Evolutionary conservation across 768 basidiomycete species (phyloP), one percentile per base, ranked within the genome.

Genomic region (Saitozyma podzolica): DNA sequence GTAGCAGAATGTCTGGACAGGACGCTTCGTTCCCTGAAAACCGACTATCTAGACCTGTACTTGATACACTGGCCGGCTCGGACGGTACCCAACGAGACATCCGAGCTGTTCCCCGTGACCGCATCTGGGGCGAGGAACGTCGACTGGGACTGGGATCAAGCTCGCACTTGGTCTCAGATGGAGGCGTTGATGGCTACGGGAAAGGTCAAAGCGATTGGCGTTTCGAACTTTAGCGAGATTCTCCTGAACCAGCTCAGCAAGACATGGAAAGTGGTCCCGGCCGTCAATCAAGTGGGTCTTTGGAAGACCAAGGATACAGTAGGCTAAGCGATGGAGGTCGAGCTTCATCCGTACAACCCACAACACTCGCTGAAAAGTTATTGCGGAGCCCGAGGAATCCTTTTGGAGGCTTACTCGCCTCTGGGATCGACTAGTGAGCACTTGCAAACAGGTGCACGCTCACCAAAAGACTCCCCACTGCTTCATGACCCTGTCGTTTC

Each of bases 31-130:
- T 82, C 83, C 58, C 86, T 95, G 51, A 86, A 85, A 40, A 88
- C 87, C 1, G 82, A 86, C 53, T 93, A 93, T 75, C 82, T 93
- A 51, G 90, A 93, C 73, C 85, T 92, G 29, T 91, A 88, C 86
- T 73, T 70, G 82, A 79, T 65, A n/a, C 67, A 69, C 65, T 66
- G 70, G 60, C 59, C 59, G 13, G 48, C 59, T 48, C 37, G 62
- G 8, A 63, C 54, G 2, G 55, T 66, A n/a, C 41, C 59, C 40
- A 62, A 63, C 53, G 68, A 56, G n/a, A 61, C 59, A 11, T 40
- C 40, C 53, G 45, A 58, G 8, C 58, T 62, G 11, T 64, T 75
- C 63, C 72, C 75, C 19, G 56, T 48, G 29, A 69, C 62, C 9
- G 58, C 63, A 50, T 85, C 85, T 62, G 82, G 82, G 54, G 80